These are phyloP conservation scores for Sisymbrium altissimum DNA, from an alignment of 345 rosid genomes.

Conservation along the genomic window DNA sequence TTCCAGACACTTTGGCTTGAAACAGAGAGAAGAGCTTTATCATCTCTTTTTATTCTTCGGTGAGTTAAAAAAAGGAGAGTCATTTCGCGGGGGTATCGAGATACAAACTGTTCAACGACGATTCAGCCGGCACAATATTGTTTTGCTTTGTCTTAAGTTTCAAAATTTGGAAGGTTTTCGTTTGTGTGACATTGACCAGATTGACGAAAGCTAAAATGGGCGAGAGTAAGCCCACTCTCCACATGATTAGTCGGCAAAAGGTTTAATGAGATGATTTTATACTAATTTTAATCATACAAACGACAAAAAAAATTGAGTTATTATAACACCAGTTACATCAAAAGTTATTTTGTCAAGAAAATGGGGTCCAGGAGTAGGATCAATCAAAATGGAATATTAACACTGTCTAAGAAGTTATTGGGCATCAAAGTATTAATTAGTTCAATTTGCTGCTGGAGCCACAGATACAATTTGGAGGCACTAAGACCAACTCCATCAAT, in stretches of 20 bases:
- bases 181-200: constrained; percentile 5
- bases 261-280: not conserved
- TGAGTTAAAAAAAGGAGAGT: not conserved
- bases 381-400: constrained; percentile 4
- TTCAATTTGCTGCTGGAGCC: not conserved
- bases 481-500: too few relatives aligned
- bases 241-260: constrained; percentile 1
- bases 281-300: not conserved
- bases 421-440: not conserved
- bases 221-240: constrained; percentile 13
- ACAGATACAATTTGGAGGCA: not conserved
- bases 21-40: constrained; percentile 1
- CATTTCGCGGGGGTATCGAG: too few relatives aligned
- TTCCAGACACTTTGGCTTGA: constrained; percentile 10
- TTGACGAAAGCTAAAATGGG: not conserved
- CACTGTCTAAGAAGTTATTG: not conserved
- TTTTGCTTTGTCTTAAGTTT: not conserved
- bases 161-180: not conserved
- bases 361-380: constrained; percentile 19
- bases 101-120: not conserved
- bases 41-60: not conserved
- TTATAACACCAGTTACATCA: not conserved
- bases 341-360: not conserved
- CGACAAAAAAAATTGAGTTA: constrained; percentile 1
- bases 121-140: not conserved